Evolutionary conservation across 768 basidiomycete genomes (phyloP).

Genomic region (Russula griseocarnosa): DNA sequence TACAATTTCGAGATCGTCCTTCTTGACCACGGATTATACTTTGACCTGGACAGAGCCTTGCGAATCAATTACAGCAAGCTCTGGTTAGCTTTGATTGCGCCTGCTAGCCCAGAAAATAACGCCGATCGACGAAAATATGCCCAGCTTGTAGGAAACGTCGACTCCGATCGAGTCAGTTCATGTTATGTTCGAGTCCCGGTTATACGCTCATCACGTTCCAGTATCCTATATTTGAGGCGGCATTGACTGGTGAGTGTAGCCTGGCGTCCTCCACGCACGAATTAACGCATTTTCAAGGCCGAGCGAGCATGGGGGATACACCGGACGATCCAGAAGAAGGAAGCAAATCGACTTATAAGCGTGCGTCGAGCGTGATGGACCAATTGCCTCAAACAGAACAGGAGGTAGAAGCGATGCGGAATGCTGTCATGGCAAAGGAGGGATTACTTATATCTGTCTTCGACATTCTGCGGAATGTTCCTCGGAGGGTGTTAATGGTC

Average conservation of each 20-base stretch:
- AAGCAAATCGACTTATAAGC: conserved; percentile 40
- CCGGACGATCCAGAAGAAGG: conserved; percentile 44
- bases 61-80: conserved; percentile 83
- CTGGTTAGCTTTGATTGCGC: conserved; percentile 84
- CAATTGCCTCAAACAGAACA: conserved; percentile 65
- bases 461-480: conserved; percentile 80
- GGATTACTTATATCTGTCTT: conserved; percentile 83
- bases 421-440: conserved; percentile 77
- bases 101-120: conserved; percentile 58
- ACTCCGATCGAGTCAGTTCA: conserved; percentile 67
- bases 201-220: conserved; percentile 33
- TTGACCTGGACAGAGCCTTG: conserved; percentile 77
- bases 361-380: conserved; percentile 76
- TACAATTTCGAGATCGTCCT: conserved; percentile 96
- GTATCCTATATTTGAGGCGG: conserved; percentile 95
- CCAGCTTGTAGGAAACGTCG: conserved; percentile 85
- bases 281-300: conserved; percentile 37
- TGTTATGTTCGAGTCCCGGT: not conserved
- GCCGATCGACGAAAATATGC: conserved; percentile 83
- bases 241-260: conserved; percentile 62
- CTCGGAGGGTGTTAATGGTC: conserved; percentile 78
- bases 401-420: conserved; percentile 78
- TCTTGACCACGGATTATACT: conserved; percentile 92
- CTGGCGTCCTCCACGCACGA: not conserved
- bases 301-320: conserved; percentile 67